Evolutionary conservation across 257 asterid genomes (phyloP).

Genomic region (Vinca minor): DNA sequence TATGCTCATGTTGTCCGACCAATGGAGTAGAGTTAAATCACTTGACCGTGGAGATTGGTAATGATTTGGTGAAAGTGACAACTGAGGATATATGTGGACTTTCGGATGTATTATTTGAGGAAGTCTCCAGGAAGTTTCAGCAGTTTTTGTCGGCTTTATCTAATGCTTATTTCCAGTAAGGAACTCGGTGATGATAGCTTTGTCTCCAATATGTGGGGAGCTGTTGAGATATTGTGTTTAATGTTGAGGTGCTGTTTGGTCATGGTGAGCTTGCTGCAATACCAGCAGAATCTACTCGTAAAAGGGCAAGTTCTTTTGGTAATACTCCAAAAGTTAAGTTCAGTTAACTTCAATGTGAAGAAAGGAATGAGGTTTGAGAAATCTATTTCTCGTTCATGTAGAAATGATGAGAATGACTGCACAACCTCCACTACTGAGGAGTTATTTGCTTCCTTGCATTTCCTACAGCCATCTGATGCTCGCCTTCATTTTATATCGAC

Average conservation of each 20-base stretch:
- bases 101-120: conserved; percentile 40
- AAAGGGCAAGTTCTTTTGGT: conserved; percentile 41
- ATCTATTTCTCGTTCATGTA: conserved; percentile 36
- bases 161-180: conserved; percentile 20
- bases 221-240: conserved; percentile 39
- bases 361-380: conserved; percentile 36
- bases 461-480: conserved; percentile 51
- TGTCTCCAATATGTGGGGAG: conserved; percentile 17
- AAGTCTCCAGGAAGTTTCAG: conserved; percentile 44
- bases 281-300: conserved; percentile 32
- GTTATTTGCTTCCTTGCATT: conserved; percentile 50
- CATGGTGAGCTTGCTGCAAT: conserved; percentile 37
- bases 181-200: conserved; percentile 27
- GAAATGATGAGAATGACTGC: conserved; percentile 29
- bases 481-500: conserved; percentile 35
- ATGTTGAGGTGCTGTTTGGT: conserved; percentile 68
- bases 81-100: conserved; percentile 34
- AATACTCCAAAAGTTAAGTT: conserved; percentile 38
- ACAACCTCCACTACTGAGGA: conserved; percentile 44
- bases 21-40: conserved; percentile 21
- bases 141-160: conserved; percentile 28
- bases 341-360: conserved; percentile 21
- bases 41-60: conserved; percentile 28
- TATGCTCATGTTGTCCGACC: conserved; percentile 32
- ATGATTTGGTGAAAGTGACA: conserved; percentile 25